Base-by-base conservation (phyloP, 768 basidiomycete species). In the Amanita phalloides region DNA sequence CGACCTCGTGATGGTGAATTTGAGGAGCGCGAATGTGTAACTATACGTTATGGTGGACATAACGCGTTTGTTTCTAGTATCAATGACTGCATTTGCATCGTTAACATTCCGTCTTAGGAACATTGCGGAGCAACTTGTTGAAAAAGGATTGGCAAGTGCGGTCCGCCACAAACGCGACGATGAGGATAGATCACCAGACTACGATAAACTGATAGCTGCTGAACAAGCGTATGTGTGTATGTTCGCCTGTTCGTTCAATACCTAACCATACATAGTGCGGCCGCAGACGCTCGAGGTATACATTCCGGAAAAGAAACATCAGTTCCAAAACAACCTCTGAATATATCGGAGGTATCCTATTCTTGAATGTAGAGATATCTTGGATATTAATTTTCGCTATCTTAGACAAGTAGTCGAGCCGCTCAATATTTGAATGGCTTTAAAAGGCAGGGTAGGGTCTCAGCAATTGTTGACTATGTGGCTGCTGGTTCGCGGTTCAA, bases 401-500 rank as follows among this genome's bases (percentile, higher is more conserved):
- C 50, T 20, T 56, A 90, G 83, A 78, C 79, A 25, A 74, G 69
- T 52, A 68, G 74, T 50, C 86, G 92, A 49, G 95, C 94, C 1
- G 79, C 78, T 25, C 87, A 90, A 48, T 98, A 93, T 69, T 67
- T 98, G 38, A 88, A 88, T 53, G 78, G 85, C 39, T 94, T 97
- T 75, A 98, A 96, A 68, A 84, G 95, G 26, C 70, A 82, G 47
- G 93, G 94, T 5, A 79, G 77, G 56, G 80, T 94, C 50, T 74
- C 84, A 1, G 96, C 87, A 7, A 71, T 95, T 8, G 90, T 98
- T 14, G 94, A 98, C 37, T 96, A 90, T 62, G 92, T 97, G 49
- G 83, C 93, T 38, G 81, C 91, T 33, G 95, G 94, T 25, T 96
- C 94, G 9, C 81, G 95, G 49, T 98, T 94, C 82, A 99, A 93